Evolutionary conservation across 2,329 filamentous ascomycete genomes (phyloP).

Genomic region (Pezicula radicicola): DNA sequence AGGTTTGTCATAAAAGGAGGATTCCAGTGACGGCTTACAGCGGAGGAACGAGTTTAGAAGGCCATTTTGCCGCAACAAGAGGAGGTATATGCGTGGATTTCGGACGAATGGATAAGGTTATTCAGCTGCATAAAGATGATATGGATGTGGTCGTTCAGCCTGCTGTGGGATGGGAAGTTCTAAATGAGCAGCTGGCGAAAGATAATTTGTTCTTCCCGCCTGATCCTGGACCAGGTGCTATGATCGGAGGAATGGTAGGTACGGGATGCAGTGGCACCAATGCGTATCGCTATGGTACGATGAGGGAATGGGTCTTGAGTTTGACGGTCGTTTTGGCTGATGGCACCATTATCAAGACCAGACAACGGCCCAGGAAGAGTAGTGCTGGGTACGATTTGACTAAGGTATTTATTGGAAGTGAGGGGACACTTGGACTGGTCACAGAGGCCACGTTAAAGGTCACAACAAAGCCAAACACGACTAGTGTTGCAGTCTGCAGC

Average conservation of each 20-base stretch:
- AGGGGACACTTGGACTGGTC: slow-evolving; percentile 87
- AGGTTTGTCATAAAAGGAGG: slow-evolving; percentile 74
- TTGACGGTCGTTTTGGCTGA: slow-evolving; percentile 88
- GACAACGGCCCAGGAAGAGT: slow-evolving; percentile 83
- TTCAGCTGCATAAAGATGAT: slow-evolving; percentile 74
- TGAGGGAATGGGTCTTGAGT: slow-evolving; percentile 89
- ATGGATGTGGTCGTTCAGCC: slow-evolving; percentile 76
- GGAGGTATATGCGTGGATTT: slow-evolving; percentile 88
- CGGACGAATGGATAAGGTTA: slow-evolving; percentile 76
- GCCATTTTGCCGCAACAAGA: slow-evolving; percentile 79
- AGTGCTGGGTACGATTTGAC: slow-evolving; percentile 92
- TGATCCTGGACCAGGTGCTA: slow-evolving; percentile 85
- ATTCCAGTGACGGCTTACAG: slow-evolving; percentile 88
- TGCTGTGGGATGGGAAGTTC: slow-evolving; percentile 79
- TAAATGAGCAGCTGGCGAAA: slow-evolving; percentile 74
- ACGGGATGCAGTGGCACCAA: slow-evolving; percentile 78
- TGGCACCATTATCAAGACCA: slow-evolving; percentile 85
- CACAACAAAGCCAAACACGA: slow-evolving; percentile 74
- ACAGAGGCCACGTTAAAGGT: slow-evolving; percentile 90
- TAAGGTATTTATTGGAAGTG: slow-evolving; percentile 83
- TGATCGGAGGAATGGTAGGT: slow-evolving; percentile 87
- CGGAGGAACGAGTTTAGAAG: slow-evolving; percentile 86
- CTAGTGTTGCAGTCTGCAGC: slow-evolving; percentile 73
- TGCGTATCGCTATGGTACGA: slow-evolving; percentile 88
- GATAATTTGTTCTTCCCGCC: slow-evolving; percentile 87